Percentiles rank a stretch among this genome's conserved stretches.
Conservation (phyloP, 768 basidiomycete genomes). For the Hygrophoropsis aurantiaca region DNA sequence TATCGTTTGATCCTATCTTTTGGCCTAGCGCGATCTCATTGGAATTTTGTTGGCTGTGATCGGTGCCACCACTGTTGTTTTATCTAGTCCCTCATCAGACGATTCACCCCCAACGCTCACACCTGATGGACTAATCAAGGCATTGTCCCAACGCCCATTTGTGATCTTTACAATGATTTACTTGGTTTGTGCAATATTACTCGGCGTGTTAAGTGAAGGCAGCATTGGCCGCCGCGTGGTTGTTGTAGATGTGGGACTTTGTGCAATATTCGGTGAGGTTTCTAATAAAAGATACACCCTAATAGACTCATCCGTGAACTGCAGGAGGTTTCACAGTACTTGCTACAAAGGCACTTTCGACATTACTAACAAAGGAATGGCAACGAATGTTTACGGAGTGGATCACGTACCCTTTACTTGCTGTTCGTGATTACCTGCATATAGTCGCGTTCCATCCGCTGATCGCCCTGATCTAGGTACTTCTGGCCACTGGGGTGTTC, state of each 20-base stretch:
- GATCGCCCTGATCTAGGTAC: constrained; percentile 44
- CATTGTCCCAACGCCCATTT: constrained; percentile 73
- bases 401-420: constrained; percentile 81
- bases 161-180: constrained; percentile 73
- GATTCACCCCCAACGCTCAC: constrained; percentile 54
- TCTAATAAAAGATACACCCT: too few relatives aligned
- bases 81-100: constrained; percentile 72
- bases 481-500: constrained; percentile 72
- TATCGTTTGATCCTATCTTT: too few relatives aligned
- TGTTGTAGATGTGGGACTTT: constrained; percentile 84
- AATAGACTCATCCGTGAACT: too few relatives aligned
- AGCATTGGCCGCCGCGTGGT: constrained; percentile 64
- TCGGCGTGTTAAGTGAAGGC: constrained; percentile 68
- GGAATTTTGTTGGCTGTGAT: constrained; percentile 80
- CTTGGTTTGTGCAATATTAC: constrained; percentile 49
- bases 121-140: constrained; percentile 62
- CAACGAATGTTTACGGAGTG: constrained; percentile 72
- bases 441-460: constrained; percentile 6
- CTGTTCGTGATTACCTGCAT: constrained; percentile 35
- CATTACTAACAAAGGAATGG: constrained; percentile 78
- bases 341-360: constrained; percentile 89
- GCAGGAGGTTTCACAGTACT: constrained; percentile 93
- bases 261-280: constrained; percentile 74
- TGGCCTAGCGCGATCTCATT: constrained; percentile 64
- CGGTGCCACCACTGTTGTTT: constrained; percentile 92